These are phyloP conservation scores for Cyberlindnera samutprakarnensis DNA, from an alignment of 805 yeast genomes.

Conservation along the genomic window DNA sequence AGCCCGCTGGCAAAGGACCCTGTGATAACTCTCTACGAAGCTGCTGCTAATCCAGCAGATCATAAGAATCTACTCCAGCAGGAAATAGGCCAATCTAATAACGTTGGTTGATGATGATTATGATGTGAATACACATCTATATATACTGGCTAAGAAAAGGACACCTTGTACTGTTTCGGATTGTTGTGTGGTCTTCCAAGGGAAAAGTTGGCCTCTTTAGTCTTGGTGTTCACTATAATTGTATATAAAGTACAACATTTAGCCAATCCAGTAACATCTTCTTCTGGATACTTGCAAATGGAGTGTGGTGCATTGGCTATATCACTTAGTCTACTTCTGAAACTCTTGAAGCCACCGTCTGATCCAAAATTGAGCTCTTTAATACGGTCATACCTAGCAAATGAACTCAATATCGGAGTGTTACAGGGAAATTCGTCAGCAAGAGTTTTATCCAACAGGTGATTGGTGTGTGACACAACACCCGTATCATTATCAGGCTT, in stretches of 20 bases:
- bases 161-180: conserved; percentile 9
- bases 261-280: conserved; percentile 13
- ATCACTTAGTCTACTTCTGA: conserved; percentile 19
- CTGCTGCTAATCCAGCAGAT: conserved; percentile 90
- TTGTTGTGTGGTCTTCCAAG: conserved; percentile 12
- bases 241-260: conserved; percentile 16
- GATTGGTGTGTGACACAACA: conserved; percentile 22
- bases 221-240: conserved; percentile 10
- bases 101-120: conserved; percentile 5
- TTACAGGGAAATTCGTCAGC: conserved; percentile 5
- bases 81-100: conserved; percentile 14
- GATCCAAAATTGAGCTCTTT: conserved; percentile 9
- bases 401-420: conserved; percentile 14
- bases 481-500: conserved; percentile 9
- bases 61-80: conserved; percentile 40
- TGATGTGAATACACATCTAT: background rate
- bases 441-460: conserved; percentile 9
- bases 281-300: conserved; percentile 14
- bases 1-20: conserved; percentile 57
- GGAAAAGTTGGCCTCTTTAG: conserved; percentile 10
- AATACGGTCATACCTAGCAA: conserved; percentile 11
- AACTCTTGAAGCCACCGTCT: conserved; percentile 11
- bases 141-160: conserved; percentile 1
- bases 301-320: conserved; percentile 11
- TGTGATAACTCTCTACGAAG: conserved; percentile 71